Conservation (phyloP, 257 asterid species). For the Fraxinus cuspidata region DNA sequence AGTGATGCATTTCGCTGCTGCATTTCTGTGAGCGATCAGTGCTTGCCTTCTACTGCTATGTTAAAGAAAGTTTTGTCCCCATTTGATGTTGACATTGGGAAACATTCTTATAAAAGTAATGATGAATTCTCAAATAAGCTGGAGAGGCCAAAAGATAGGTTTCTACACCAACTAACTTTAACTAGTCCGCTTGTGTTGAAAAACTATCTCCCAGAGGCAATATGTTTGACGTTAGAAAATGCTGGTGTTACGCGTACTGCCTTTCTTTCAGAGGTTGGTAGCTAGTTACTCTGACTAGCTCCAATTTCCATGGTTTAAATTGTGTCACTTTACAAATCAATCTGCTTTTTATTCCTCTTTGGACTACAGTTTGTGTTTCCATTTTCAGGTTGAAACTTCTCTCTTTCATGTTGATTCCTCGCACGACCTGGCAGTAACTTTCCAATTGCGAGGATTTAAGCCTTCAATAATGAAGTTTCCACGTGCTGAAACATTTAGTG, state of each 20-base stretch:
- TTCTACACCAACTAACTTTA: conserved; percentile 66
- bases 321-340: conserved; percentile 4
- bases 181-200: conserved; percentile 77
- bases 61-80: conserved; percentile 42
- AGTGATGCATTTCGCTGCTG: conserved; percentile 94
- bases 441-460: conserved; percentile 64
- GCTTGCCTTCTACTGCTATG: conserved; percentile 60
- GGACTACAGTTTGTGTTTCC: conserved; percentile 20
- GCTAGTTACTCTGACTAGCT: conserved; percentile 27
- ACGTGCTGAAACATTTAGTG: conserved; percentile 81
- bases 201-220: conserved; percentile 76
- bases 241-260: conserved; percentile 68
- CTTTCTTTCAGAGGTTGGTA: conserved; percentile 71
- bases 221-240: conserved; percentile 71
- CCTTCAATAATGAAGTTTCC: conserved; percentile 76
- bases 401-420: conserved; percentile 86
- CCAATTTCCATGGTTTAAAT: conserved; percentile 6
- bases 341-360: conserved; percentile 19
- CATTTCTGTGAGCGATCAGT: conserved; percentile 66
- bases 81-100: conserved; percentile 36
- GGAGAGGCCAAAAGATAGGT: conserved; percentile 55
- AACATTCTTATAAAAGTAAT: conserved; percentile 34
- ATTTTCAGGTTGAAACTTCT: conserved; percentile 91
- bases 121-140: conserved; percentile 37
- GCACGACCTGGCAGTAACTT: conserved; percentile 73